Conservation (phyloP, 2,329 filamentous ascomycete species). For the Microsporum ferrugineum region DNA sequence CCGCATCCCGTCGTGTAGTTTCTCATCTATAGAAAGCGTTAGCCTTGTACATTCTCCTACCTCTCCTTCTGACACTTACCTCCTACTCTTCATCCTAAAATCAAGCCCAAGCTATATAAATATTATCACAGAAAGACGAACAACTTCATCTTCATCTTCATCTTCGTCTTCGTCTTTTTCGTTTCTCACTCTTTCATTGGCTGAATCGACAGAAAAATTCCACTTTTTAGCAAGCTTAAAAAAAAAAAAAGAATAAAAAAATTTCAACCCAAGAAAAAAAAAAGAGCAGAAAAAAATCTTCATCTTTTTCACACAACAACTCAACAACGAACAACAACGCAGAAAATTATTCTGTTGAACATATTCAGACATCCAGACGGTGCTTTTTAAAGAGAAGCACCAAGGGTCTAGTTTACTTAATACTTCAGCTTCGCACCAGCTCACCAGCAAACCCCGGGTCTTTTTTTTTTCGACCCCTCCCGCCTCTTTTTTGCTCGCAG, state of each 20-base stretch:
- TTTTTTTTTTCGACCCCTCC: conserved; percentile 9
- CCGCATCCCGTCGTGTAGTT: neutral
- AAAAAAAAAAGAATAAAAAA: neutral
- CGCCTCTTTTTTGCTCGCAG: conserved; percentile 8
- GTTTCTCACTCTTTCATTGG: neutral
- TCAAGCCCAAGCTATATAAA: no score
- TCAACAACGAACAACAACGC: neutral
- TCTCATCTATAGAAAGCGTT: neutral
- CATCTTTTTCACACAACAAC: conserved; percentile 10
- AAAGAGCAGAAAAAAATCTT: conserved; percentile 5
- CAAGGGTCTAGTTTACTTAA: conserved; percentile 7
- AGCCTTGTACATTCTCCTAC: no score
- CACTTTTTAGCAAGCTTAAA: neutral
- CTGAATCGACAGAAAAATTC: neutral
- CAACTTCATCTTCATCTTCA: neutral
- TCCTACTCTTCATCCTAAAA: no score
- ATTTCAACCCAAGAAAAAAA: neutral
- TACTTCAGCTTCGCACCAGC: neutral
- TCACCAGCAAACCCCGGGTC: neutral
- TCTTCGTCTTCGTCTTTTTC: neutral
- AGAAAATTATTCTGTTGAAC: neutral
- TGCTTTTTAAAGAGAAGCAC: conserved; percentile 7
- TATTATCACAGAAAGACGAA: neutral
- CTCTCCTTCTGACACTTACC: no score
- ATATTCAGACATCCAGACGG: neutral